Base-by-base conservation (phyloP, 805 yeast species). In the Candida chauliodis region DNA sequence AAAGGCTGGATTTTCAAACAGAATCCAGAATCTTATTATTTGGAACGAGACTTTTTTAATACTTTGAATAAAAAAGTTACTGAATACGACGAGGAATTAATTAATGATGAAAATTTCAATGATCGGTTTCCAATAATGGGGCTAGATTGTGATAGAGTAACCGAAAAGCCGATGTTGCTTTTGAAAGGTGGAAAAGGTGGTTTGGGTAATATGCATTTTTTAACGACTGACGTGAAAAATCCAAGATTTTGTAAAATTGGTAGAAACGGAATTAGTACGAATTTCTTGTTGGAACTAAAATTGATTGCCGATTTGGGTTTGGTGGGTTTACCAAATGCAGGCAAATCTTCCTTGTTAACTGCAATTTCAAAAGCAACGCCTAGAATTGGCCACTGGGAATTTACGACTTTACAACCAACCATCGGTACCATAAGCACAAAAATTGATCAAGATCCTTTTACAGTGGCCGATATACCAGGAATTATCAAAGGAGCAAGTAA, bases 391-490 rank as follows among this genome's bases (percentile, higher is more conserved):
- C 95, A 89, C 59, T 93, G 97, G 96, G 95, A 84, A 52, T 93
- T 93, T 56, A 93, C 99, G 0, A 93, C 99, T 0, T 63, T 93
- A 37, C 87, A 81, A 44, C 99, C 99, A 1, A 82, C 88, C 0
- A 78, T 93, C 34, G 99, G 99, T 3, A 91, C 97, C 0, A 84
- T 93, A 10, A 71, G 73, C 32, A 58, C 79, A 15, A 75, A 82
- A 1, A 73, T 82, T 2, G 85, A 80, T 47, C 71, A 73, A 42
- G 77, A 76, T 3, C 74, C 84, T 4, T 90, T 91, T 56, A 86
- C 96, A 0, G 97, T 93, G 1, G 98, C 98, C 1, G 99, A 93
- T 64, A 93, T 93, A 41, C 99, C 99, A 0, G 99, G 99, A 5
- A 84, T 93, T 31, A 84, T 93, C 43, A 74, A 80, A 57, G 97